Evolutionary conservation across 2,329 filamentous ascomycete species (phyloP), one percentile per base, ranked within the genome.

Genomic region (Coniella lustricola): DNA sequence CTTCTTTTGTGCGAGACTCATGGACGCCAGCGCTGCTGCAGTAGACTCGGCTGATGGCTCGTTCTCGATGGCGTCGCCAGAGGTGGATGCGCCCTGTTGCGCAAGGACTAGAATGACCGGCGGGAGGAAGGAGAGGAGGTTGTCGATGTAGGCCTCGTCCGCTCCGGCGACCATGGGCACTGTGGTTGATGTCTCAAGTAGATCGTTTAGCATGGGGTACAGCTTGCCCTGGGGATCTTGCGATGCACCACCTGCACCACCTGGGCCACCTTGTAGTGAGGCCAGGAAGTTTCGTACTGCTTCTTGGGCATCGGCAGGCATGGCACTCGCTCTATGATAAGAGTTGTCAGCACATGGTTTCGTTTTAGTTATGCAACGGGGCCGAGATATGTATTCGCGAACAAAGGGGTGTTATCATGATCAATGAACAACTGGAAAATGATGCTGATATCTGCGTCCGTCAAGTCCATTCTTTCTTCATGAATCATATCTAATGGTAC

Each of bases 201-300:
- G 82, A 61, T 97, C 91, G 59, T 84, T 83, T 42, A 98, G 81
- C 25, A 90, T 84, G 13, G 90, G 91, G 64, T 87, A 96, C 0
- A 82, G 71, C 57, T 84, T 81, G 54, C 79, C 77, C 57, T 84
- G 67, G 44, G 62, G 56, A 52, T 61, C 63, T 46, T 62, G 64
- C 64, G 55, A 4, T 69, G 61, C 42, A 68, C 55, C n/a, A n/a
- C n/a, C n/a, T n/a, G n/a, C n/a, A 42, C 67, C 64, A 22, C 49
- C 45, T 21, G 71, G 64, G 29, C 73, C 72, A 51, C 81, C 77
- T 61, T 83, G 80, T 54, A 97, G 73, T 3, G 91, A 95, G 53
- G 85, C 81, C 59, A 97, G 77, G 65, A 98, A 90, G 67, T 91
- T 90, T 62, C 89, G 86, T 56, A 97, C 88, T 53, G 87, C 81